A percentile compares a stretch with the other conserved stretches of the same genome.
Conservation (phyloP, 805 yeast genomes). For the Maudiozyma bulderi region DNA sequence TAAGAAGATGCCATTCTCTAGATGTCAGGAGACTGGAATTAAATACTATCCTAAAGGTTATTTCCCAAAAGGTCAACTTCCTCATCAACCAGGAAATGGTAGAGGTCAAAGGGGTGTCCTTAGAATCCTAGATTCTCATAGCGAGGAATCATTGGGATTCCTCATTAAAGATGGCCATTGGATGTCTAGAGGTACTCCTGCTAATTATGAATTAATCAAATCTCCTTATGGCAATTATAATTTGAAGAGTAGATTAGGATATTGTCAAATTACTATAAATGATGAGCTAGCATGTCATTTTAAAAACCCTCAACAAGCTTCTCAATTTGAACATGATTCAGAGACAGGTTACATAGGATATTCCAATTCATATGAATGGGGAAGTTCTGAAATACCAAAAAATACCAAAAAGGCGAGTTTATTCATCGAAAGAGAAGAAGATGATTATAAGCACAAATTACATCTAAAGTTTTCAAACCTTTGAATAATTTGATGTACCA, state of each 20-base stretch:
- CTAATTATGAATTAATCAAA: constrained; percentile 50
- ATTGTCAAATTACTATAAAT: constrained; percentile 44
- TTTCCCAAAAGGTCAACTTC: constrained; percentile 17
- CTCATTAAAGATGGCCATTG: constrained; percentile 79
- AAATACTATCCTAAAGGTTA: constrained; percentile 60
- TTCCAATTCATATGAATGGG: constrained; percentile 58
- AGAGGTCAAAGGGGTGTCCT: constrained; percentile 18
- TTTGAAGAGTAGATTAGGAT: constrained; percentile 61
- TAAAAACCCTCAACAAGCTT: constrained; percentile 28
- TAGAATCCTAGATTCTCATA: constrained; percentile 26
- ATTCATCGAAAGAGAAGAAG: constrained; percentile 29
- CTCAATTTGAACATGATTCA: constrained; percentile 47
- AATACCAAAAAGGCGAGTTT: constrained; percentile 41
- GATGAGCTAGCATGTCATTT: constrained; percentile 27
- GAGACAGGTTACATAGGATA: constrained; percentile 39
- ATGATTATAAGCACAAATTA: constrained; percentile 29
- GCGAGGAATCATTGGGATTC: constrained; percentile 32
- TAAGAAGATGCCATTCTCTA: constrained; percentile 31
- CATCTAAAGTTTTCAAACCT: background rate
- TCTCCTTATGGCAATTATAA: constrained; percentile 67
- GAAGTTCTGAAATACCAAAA: constrained; percentile 38
- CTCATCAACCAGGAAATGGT: constrained; percentile 6
- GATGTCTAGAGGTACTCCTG: constrained; percentile 78
- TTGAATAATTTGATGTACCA: background rate
- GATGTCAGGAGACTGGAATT: constrained; percentile 65